Evolutionary conservation across 2,329 filamentous ascomycete genomes (phyloP).

Genomic region (Trichoderma endophyticum): DNA sequence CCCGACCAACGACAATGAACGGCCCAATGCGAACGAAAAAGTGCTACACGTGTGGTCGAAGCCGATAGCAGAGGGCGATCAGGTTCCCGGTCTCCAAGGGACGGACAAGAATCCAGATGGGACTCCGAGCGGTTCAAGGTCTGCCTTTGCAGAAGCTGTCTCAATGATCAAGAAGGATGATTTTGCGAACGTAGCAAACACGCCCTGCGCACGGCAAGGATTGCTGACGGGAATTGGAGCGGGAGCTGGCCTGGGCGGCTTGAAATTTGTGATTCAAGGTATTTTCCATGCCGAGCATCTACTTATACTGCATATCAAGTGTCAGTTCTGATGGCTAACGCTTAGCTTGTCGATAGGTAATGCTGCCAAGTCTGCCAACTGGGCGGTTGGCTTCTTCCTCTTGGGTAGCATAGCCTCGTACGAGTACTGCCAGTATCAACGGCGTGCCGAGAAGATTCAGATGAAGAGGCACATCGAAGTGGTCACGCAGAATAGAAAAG

Average conservation of each 20-base stretch:
- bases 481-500: constrained; percentile 49
- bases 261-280: constrained; percentile 76
- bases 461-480: constrained; percentile 82
- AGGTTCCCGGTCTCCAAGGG: constrained; percentile 13
- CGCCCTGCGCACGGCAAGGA: constrained; percentile 80
- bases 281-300: constrained; percentile 28
- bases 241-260: constrained; percentile 71
- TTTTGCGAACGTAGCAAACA: constrained; percentile 69
- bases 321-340: background rate
- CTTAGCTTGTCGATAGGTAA: constrained; percentile 27
- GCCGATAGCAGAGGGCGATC: constrained; percentile 29
- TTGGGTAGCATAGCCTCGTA: constrained; percentile 68
- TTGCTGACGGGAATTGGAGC: constrained; percentile 78
- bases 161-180: constrained; percentile 66
- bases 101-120: constrained; percentile 16
- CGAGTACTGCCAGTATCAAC: constrained; percentile 77
- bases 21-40: constrained; percentile 29
- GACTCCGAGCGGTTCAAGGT: constrained; percentile 19
- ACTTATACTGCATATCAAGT: background rate
- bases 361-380: constrained; percentile 63
- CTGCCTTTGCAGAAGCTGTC: constrained; percentile 56
- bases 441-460: constrained; percentile 71
- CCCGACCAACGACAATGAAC: constrained; percentile 29
- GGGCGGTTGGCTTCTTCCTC: constrained; percentile 77
- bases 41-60: constrained; percentile 38